Evolutionary conservation across 2,329 filamentous ascomycete genomes (phyloP).

Genomic region (Aspergillus quadrilineatus): DNA sequence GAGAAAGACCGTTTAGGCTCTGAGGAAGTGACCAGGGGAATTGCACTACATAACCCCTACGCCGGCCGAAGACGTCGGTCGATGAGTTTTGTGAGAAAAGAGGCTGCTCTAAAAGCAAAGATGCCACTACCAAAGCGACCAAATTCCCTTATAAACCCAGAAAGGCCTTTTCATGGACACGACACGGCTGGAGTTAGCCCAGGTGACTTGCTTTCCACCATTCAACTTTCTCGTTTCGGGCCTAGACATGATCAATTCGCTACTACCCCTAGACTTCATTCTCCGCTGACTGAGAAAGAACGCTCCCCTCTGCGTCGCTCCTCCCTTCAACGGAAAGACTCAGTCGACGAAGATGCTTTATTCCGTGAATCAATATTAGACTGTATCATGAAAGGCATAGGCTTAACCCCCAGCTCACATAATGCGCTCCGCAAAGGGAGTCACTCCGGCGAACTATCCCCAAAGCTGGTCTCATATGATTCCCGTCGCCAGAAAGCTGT

Average conservation of each 20-base stretch:
- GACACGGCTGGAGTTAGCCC: conserved; percentile 57
- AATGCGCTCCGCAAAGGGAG: conserved; percentile 62
- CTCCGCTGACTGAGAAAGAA: conserved; percentile 48
- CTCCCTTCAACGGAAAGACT: conserved; percentile 69
- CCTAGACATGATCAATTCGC: conserved; percentile 50
- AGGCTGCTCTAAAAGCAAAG: conserved; percentile 70
- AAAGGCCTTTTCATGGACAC: conserved; percentile 27
- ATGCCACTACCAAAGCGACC: conserved; percentile 46
- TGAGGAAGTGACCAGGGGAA: conserved; percentile 85
- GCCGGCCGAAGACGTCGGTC: conserved; percentile 67
- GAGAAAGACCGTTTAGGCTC: conserved; percentile 79
- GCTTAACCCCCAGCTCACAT: conserved; percentile 66
- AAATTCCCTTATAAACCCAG: conserved; percentile 19
- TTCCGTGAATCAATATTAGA: conserved; percentile 89
- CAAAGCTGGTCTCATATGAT: conserved; percentile 80
- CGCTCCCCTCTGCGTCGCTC: conserved; percentile 37
- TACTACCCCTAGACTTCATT: conserved; percentile 22
- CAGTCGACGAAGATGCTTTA: conserved; percentile 79
- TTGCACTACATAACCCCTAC: conserved; percentile 84
- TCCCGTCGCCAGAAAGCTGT: conserved; percentile 74
- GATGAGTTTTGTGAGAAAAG: conserved; percentile 72
- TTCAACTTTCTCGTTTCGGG: conserved; percentile 65
- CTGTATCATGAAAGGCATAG: conserved; percentile 93
- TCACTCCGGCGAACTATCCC: conserved; percentile 79
- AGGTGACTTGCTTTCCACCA: conserved; percentile 77